Conservation (phyloP, 2,329 filamentous ascomycete genomes). For the Tolypocladium endophyticum region DNA sequence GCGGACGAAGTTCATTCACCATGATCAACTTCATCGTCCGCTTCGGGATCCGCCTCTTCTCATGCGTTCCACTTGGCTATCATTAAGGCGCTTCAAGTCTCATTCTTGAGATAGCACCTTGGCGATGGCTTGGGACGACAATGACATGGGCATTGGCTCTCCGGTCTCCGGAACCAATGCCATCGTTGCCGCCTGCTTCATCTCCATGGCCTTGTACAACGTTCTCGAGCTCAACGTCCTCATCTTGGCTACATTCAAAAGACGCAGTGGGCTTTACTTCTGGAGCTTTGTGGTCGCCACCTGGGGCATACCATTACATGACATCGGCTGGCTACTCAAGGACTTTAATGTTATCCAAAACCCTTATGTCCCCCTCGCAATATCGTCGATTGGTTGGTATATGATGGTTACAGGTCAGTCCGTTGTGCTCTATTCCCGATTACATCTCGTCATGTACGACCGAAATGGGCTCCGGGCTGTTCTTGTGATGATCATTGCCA, state of each 20-base stretch:
- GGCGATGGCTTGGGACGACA: not conserved
- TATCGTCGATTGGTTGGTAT: constrained; percentile 14
- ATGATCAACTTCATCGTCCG: not conserved
- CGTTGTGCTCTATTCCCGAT: not conserved
- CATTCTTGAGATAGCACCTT: not conserved
- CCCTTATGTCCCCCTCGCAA: constrained; percentile 6
- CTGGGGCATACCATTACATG: constrained; percentile 14
- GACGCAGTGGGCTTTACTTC: constrained; percentile 22
- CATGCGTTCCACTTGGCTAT: not conserved
- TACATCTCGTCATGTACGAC: not conserved
- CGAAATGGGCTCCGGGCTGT: not conserved
- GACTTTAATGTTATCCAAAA: not conserved
- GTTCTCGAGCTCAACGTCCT: constrained; percentile 20
- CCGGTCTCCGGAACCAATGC: not conserved
- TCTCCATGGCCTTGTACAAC: constrained; percentile 18
- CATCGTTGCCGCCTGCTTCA: not conserved
- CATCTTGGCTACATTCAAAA: constrained; percentile 21
- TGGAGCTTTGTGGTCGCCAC: constrained; percentile 24
- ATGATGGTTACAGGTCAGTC: not conserved
- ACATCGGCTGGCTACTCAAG: not conserved
- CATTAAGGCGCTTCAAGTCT: not conserved
- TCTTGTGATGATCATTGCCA: constrained; percentile 12
- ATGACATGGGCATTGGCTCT: not conserved
- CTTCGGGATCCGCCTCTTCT: not conserved
- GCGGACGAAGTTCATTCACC: not conserved